These are phyloP conservation scores for Eimeria sp. DNA, from an alignment of 169 alveolate genomes.

Conservation along the genomic window DNA sequence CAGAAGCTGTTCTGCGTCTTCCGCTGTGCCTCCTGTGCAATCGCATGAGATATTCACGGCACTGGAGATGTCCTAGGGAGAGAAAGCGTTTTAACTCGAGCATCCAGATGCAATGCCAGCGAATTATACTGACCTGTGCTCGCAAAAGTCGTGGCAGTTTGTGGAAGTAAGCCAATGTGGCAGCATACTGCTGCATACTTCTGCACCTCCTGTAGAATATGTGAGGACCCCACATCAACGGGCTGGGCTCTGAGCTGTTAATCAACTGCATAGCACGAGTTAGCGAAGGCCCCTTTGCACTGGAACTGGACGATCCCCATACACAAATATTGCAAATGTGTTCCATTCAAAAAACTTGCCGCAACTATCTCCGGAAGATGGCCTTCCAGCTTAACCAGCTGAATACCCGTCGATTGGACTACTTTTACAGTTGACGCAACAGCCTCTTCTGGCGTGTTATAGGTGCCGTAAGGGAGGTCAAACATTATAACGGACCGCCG, in stretches of 20 bases:
- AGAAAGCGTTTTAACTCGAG: too few relatives aligned
- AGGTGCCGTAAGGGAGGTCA: conserved; percentile 84
- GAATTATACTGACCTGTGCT: conserved; percentile 54
- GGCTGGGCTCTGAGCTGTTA: not conserved
- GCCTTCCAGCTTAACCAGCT: conserved; percentile 83
- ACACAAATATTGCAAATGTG: not conserved
- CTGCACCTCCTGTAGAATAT: conserved; percentile 52
- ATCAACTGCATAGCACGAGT: not conserved
- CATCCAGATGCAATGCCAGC: not conserved
- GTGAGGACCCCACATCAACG: not conserved
- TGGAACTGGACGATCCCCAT: not conserved
- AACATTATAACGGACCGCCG: conserved; percentile 79
- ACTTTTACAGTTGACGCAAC: conserved; percentile 60
- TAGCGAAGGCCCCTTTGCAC: not conserved
- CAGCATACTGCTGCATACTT: conserved; percentile 76
- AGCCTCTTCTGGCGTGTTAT: conserved; percentile 76
- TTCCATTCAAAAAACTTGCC: conserved; percentile 28
- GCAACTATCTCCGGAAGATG: conserved; percentile 77
- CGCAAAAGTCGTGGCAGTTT: conserved; percentile 79
- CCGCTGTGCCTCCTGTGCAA: conserved; percentile 67
- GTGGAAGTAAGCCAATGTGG: conserved; percentile 85
- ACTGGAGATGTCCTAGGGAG: not conserved
- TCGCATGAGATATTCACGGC: not conserved
- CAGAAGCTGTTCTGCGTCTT: conserved; percentile 61
- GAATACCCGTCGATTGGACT: conserved; percentile 78